These are phyloP conservation scores for Diaporthe aspalathi DNA, from an alignment of 2,329 filamentous ascomycete genomes.

Conservation along the genomic window DNA sequence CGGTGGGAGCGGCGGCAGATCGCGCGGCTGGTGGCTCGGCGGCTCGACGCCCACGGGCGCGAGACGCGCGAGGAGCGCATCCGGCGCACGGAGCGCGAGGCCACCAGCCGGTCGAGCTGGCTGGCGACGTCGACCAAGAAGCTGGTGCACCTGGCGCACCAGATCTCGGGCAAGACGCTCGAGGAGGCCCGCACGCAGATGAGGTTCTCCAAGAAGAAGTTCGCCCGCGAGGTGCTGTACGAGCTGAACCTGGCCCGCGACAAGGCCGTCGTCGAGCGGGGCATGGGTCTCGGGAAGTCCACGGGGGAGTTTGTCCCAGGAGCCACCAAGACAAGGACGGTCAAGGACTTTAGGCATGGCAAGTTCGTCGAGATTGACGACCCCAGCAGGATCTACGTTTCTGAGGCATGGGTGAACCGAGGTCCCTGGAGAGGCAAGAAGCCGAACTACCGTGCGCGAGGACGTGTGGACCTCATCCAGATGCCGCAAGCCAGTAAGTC, in stretches of 20 bases:
- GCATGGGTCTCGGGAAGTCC: slow-evolving; percentile 79
- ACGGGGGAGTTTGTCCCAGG: slow-evolving; percentile 50
- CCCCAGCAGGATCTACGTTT: slow-evolving; percentile 86
- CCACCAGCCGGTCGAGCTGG: slow-evolving; percentile 71
- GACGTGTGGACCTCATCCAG: slow-evolving; percentile 73
- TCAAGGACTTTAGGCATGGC: slow-evolving; percentile 82
- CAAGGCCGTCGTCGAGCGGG: slow-evolving; percentile 79
- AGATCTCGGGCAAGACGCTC: slow-evolving; percentile 93
- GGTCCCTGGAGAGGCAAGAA: slow-evolving; percentile 69
- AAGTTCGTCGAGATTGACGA: slow-evolving; percentile 77
- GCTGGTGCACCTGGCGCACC: slow-evolving; percentile 83
- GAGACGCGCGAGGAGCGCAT: slow-evolving; percentile 73
- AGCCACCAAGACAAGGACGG: slow-evolving; percentile 65
- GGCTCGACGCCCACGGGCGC: slow-evolving; percentile 69
- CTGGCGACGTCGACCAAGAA: slow-evolving; percentile 94
- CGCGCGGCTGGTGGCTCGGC: slow-evolving; percentile 76
- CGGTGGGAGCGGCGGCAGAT: slow-evolving; percentile 88
- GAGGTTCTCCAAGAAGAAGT: slow-evolving; percentile 95
- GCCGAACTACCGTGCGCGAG: slow-evolving; percentile 80
- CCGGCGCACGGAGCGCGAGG: slow-evolving; percentile 69
- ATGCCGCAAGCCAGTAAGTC: slow-evolving; percentile 81
- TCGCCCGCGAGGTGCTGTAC: slow-evolving; percentile 80
- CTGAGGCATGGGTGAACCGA: slow-evolving; percentile 91
- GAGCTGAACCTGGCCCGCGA: slow-evolving; percentile 86
- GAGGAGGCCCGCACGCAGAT: slow-evolving; percentile 95